Evolutionary conservation across 2,329 filamentous ascomycete species (phyloP).

Genomic region (Ophiobolus disseminans): DNA sequence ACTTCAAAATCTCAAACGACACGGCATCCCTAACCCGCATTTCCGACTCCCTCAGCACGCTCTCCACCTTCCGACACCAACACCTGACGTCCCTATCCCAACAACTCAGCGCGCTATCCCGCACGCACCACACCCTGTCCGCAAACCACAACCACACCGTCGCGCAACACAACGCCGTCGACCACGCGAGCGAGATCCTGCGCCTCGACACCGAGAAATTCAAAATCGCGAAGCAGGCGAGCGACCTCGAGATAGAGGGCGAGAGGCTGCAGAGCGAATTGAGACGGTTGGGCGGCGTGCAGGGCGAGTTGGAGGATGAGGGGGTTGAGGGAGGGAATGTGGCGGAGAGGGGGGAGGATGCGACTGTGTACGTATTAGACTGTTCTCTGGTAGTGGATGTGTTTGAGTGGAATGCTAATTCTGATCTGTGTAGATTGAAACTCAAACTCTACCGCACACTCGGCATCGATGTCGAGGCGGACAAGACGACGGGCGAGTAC

Average conservation of each 20-base stretch:
- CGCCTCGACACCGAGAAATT: conserved; percentile 93
- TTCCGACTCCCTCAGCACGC: conserved; percentile 78
- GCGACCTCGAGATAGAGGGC: conserved; percentile 91
- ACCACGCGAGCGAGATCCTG: conserved; percentile 84
- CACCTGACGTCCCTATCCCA: conserved; percentile 61
- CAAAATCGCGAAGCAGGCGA: conserved; percentile 87
- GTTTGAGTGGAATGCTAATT: neutral
- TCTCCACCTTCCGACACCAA: conserved; percentile 83
- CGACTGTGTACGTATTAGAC: conserved; percentile 52
- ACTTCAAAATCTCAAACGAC: conserved; percentile 94
- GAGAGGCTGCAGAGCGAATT: conserved; percentile 84
- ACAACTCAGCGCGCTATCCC: conserved; percentile 66
- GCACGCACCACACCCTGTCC: conserved; percentile 75
- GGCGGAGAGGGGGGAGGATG: conserved; percentile 58
- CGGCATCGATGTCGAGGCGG: conserved; percentile 88
- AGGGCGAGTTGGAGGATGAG: conserved; percentile 85
- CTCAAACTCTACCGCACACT: conserved; percentile 90
- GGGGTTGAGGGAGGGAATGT: conserved; percentile 77
- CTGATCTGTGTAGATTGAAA: conserved; percentile 65
- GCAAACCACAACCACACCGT: conserved; percentile 80
- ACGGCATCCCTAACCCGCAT: conserved; percentile 84
- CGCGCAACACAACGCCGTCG: conserved; percentile 74
- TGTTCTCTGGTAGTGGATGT: neutral
- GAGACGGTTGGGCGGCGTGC: conserved; percentile 73
- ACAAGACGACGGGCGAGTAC: conserved; percentile 76